Evolutionary conservation across 805 yeast species (phyloP).

Genomic region (Brettanomyces nanus): DNA sequence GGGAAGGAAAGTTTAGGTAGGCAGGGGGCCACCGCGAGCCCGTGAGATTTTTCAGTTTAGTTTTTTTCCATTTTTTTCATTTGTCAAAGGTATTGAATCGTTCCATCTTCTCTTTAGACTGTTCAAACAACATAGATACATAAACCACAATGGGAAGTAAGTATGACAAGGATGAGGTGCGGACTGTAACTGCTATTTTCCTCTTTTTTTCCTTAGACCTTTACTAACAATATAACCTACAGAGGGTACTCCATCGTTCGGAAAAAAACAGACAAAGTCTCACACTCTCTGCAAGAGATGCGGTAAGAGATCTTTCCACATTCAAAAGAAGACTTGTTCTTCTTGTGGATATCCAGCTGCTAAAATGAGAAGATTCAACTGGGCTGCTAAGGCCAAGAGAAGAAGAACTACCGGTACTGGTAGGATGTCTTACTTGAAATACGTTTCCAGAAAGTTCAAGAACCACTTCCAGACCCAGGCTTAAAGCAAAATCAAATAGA

Average conservation of each 20-base stretch:
- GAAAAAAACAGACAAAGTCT: conserved; percentile 99
- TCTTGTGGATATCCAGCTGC: conserved; percentile 99
- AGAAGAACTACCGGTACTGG: conserved; percentile 99
- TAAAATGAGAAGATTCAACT: conserved; percentile 97
- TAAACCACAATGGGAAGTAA: conserved; percentile 3
- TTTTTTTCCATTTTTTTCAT: too few species aligned
- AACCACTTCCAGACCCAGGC: conserved; percentile 87
- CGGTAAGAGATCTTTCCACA: conserved; percentile 98
- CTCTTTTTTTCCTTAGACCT: too few species aligned
- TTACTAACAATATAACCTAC: not conserved
- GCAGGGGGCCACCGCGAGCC: too few species aligned
- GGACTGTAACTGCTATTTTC: too few species aligned
- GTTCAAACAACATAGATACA: too few species aligned
- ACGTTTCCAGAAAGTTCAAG: conserved; percentile 96
- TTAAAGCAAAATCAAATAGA: too few species aligned
- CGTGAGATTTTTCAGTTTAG: too few species aligned
- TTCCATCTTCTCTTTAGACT: too few species aligned
- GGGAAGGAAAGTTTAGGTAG: too few species aligned
- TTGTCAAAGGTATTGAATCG: too few species aligned
- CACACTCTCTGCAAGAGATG: conserved; percentile 99
- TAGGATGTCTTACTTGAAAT: conserved; percentile 97
- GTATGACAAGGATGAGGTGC: too few species aligned
- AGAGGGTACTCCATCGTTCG: conserved; percentile 99
- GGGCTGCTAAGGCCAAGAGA: conserved; percentile 99
- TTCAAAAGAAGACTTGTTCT: conserved; percentile 98